Conservation (phyloP, 257 asterid species). For the Plectranthus barbatus region DNA sequence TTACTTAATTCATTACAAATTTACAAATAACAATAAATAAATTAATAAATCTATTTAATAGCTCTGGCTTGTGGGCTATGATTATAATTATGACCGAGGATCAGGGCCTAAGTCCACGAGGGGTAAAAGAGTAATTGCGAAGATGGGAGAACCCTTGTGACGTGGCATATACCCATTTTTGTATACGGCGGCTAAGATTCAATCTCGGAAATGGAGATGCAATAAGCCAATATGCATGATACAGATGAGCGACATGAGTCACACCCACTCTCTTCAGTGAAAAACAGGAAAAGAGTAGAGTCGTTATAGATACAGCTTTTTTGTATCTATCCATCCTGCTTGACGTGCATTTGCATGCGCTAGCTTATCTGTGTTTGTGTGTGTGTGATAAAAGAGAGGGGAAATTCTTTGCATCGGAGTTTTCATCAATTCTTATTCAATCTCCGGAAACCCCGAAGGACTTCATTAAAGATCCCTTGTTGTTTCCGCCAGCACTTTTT, state of each 20-base stretch:
- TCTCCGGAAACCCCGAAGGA: constrained; percentile 22
- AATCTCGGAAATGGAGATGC: constrained; percentile 17
- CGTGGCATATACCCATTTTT: constrained; percentile 8
- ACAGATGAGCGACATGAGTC: constrained; percentile 13
- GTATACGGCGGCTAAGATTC: constrained; percentile 10
- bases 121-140: background rate
- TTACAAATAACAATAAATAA: no score
- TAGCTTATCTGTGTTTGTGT: constrained; percentile 25
- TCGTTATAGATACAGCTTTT: background rate
- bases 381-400: constrained; percentile 15
- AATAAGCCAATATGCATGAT: constrained; percentile 9
- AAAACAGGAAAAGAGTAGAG: background rate
- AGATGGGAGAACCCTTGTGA: background rate
- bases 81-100: no score
- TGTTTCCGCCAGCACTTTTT: constrained; percentile 21
- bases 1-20: no score
- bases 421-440: constrained; percentile 18
- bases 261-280: constrained; percentile 7
- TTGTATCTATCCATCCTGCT: constrained; percentile 7
- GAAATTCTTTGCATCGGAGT: constrained; percentile 17
- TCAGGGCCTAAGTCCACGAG: background rate
- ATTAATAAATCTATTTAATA: no score
- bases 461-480: constrained; percentile 10
- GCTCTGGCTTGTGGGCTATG: no score
- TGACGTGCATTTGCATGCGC: constrained; percentile 29